These are phyloP conservation scores for Aureobasidium pullulans DNA, from an alignment of 2,329 filamentous ascomycete species.

Conservation along the genomic window DNA sequence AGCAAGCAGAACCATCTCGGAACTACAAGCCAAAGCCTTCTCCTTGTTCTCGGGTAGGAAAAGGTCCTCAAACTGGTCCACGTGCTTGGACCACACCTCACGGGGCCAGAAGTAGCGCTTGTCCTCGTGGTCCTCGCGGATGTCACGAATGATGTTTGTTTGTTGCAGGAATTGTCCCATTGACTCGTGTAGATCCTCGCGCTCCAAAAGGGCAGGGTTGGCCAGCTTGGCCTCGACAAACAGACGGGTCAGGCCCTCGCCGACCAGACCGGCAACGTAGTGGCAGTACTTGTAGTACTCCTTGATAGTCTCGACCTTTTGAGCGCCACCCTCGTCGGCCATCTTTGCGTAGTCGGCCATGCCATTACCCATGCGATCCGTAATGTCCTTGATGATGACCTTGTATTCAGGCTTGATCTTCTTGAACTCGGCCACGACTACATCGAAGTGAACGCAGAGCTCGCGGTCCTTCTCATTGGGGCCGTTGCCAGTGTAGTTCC, in stretches of 20 bases:
- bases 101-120: conserved; percentile 88
- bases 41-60: conserved; percentile 74
- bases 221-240: conserved; percentile 84
- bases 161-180: conserved; percentile 98
- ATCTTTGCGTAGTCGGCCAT: conserved; percentile 95
- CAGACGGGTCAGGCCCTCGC: conserved; percentile 81
- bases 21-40: conserved; percentile 74
- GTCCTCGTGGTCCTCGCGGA: conserved; percentile 83
- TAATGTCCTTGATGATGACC: conserved; percentile 86
- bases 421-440: conserved; percentile 78
- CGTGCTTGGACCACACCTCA: conserved; percentile 95
- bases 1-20: conserved; percentile 90
- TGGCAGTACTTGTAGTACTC: conserved; percentile 98
- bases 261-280: conserved; percentile 97
- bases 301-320: conserved; percentile 72
- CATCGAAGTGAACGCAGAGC: conserved; percentile 84
- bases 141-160: conserved; percentile 96
- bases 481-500: conserved; percentile 81
- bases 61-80: conserved; percentile 80
- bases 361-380: conserved; percentile 89
- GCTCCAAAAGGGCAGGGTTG: conserved; percentile 73
- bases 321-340: conserved; percentile 51
- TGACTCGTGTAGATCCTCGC: conserved; percentile 76
- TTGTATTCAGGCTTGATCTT: conserved; percentile 79
- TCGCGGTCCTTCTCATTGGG: conserved; percentile 92